A percentile compares a stretch with the other conserved stretches of the same genome.
Conservation (phyloP, 345 rosid genomes). For the Moringa oleifera region DNA sequence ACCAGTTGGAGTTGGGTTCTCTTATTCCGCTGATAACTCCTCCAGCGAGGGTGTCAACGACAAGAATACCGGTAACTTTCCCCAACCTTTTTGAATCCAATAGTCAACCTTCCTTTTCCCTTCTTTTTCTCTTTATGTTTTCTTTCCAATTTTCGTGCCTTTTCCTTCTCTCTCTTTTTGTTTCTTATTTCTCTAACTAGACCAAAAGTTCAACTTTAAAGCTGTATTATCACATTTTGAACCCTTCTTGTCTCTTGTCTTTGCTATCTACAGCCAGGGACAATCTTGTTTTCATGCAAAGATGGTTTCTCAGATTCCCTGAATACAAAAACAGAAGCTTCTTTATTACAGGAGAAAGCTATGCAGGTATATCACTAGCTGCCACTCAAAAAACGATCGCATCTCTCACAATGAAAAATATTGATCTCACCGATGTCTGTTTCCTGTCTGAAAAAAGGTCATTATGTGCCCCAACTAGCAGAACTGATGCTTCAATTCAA, state of each 20-base stretch:
- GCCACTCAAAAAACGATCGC: background rate
- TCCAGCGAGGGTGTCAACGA: conserved; percentile 65
- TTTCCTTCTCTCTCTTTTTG: conserved; percentile 16
- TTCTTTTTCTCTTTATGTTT: background rate
- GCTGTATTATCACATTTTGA: conserved; percentile 15
- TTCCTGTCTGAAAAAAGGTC: conserved; percentile 41
- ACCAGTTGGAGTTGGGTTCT: conserved; percentile 97
- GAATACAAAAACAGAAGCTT: conserved; percentile 86
- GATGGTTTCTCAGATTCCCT: conserved; percentile 84
- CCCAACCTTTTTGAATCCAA: conserved; percentile 16
- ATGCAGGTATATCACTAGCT: conserved; percentile 59
- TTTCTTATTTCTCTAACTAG: conserved; percentile 23
- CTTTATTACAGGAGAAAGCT: conserved; percentile 92
- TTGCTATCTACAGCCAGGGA: conserved; percentile 56
- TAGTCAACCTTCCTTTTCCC: conserved; percentile 22
- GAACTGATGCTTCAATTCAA: conserved; percentile 78
- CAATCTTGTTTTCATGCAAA: conserved; percentile 83
- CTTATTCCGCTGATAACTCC: conserved; percentile 65
- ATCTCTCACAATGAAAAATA: background rate
- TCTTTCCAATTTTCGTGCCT: background rate
- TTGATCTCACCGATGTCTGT: conserved; percentile 1
- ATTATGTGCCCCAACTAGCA: conserved; percentile 89
- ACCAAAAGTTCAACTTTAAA: conserved; percentile 26
- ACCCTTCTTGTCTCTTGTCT: conserved; percentile 29
- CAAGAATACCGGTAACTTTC: conserved; percentile 73